phyloP scores from a whole-genome alignment of 495 filamentous ascomycete species.

The Cercophora newfieldiana region DNA sequence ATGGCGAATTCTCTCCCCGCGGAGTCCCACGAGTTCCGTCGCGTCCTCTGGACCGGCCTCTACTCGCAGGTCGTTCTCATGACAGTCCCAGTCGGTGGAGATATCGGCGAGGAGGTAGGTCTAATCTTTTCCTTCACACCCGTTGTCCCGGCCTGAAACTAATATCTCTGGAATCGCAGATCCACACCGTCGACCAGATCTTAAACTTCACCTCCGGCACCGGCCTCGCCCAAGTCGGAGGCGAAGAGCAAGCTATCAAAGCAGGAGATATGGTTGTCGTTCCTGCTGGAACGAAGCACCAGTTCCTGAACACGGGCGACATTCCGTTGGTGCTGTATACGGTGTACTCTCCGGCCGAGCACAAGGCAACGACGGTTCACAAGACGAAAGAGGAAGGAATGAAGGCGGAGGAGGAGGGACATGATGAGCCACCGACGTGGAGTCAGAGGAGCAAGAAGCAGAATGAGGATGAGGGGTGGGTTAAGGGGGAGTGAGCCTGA shows the following conservation, averaged over 20 bases:
- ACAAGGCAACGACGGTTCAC: constrained; percentile 57
- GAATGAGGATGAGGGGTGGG: constrained; percentile 58
- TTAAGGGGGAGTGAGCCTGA: constrained; percentile 41
- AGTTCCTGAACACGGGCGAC: constrained; percentile 62
- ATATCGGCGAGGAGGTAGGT: constrained; percentile 64
- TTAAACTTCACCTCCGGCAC: constrained; percentile 63
- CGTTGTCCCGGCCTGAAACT: background rate
- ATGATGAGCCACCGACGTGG: constrained; percentile 63
- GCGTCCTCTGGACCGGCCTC: constrained; percentile 60
- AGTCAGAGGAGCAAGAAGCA: constrained; percentile 53
- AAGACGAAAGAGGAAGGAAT: constrained; percentile 63
- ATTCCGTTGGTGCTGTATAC: constrained; percentile 58
- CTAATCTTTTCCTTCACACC: background rate
- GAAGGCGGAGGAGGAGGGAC: constrained; percentile 59
- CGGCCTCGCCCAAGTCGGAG: constrained; percentile 58
- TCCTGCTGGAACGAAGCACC: constrained; percentile 65
- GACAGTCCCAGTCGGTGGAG: constrained; percentile 62
- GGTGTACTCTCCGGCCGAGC: constrained; percentile 64
- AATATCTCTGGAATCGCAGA: constrained; percentile 27
- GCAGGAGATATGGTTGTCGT: constrained; percentile 64
- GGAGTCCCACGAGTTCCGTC: constrained; percentile 57
- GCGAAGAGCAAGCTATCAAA: constrained; percentile 58
- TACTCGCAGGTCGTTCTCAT: constrained; percentile 65
- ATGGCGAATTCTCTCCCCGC: constrained; percentile 53
- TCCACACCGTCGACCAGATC: constrained; percentile 59